Evolutionary conservation across 306 rosid species (phyloP), one percentile per base, ranked within the genome.

Genomic region (Castanea mollissima): DNA sequence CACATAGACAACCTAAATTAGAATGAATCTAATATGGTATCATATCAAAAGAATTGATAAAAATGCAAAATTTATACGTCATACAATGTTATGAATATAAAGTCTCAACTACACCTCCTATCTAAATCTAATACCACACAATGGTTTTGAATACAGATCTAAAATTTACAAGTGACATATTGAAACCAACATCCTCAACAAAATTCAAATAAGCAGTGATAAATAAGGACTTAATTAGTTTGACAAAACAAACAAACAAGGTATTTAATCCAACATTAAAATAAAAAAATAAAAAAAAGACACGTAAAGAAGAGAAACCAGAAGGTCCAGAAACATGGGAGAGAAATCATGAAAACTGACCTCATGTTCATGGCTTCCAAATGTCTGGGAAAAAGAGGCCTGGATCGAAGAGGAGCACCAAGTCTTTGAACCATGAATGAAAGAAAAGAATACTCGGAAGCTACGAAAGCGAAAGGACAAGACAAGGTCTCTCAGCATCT

Each of bases 291-390:
- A 2, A 4, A 15, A 18, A 65, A 8, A 12, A 3, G 10, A 65
- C 2, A 65, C 49, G 52, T 21, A 5, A 68, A 18, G 44, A 34
- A 23, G 19, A 2, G 27, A 38, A 14, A 18, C 27, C 27, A 25
- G 27, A 25, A 25, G 27, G 27, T 25, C 34, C 46, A 64, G 70
- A 20, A n/a, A 21, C 20, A 69, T 14, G 21, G 35, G 63, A 49
- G 55, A 44, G 13, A 41, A 41, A 41, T 41, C 46, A 44, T 38
- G 7, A 80, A 69, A 76, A 77, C 92, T 86, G 60, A 89, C 97
- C 81, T 89, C 94, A 91, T 91, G 86, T 81, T 89, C 94, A 91
- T 89, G 86, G 84, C 80, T 86, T 73, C 75, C 74, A 87, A 83
- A 75, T 31, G 75, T 69, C 58, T 67, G 78, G 44, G 70, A 71